phyloP scores from a whole-genome alignment of 176 grass and related monocot genomes.

The Miscanthus lutarioriparius region DNA sequence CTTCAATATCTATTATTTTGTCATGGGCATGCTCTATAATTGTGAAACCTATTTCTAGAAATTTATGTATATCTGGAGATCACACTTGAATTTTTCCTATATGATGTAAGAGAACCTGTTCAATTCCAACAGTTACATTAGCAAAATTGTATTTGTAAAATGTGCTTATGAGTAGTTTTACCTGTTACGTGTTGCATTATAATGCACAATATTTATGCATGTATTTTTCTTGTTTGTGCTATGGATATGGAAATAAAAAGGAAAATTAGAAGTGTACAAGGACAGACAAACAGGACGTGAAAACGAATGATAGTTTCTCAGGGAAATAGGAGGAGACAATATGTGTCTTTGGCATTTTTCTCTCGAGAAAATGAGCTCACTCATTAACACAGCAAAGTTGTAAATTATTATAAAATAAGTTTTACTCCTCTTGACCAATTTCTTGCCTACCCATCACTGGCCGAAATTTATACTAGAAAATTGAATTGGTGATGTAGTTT shows the following conservation, averaged over 20 bases:
- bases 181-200: not conserved
- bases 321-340: not conserved
- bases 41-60: no score
- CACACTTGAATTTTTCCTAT: no score
- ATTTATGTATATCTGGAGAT: no score
- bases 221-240: slow-evolving; percentile 1
- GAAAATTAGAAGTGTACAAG: not conserved
- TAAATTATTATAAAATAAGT: not conserved
- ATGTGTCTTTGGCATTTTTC: not conserved
- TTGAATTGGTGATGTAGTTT: no score
- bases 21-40: no score
- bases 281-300: not conserved
- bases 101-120: no score
- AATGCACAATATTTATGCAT: not conserved
- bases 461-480: no score
- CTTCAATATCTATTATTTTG: no score
- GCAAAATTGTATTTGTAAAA: slow-evolving; percentile 2
- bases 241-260: not conserved
- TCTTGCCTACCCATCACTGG: no score
- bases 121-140: no score
- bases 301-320: not conserved
- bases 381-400: not conserved
- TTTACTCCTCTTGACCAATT: no score
- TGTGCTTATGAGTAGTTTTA: not conserved
- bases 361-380: not conserved